These are phyloP conservation scores for Phytophthora litchii DNA, from an alignment of 352 stramenopile genomes.

Conservation along the genomic window DNA sequence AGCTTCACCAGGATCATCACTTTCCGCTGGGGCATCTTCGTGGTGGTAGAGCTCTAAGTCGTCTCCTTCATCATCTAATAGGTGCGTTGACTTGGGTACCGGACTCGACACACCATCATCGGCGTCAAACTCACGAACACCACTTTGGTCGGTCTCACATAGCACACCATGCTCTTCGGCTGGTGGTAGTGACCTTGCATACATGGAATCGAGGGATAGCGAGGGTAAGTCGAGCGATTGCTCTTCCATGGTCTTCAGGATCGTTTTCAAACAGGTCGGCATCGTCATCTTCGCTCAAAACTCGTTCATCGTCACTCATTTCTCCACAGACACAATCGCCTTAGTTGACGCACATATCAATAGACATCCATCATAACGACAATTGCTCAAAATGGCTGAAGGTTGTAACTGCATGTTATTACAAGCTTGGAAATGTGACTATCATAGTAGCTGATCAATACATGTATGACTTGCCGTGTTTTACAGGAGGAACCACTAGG, in stretches of 20 bases:
- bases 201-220: slow-evolving; percentile 11
- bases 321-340: not conserved
- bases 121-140: not conserved
- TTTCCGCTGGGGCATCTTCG: not conserved
- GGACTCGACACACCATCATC: not conserved
- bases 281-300: slow-evolving; percentile 18
- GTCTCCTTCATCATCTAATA: not conserved
- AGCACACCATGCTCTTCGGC: not conserved
- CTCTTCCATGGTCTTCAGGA: slow-evolving; percentile 13
- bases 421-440: no score
- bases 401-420: no score
- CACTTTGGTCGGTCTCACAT: slow-evolving; percentile 4
- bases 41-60: not conserved
- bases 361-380: slow-evolving; percentile 9
- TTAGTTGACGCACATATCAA: slow-evolving; percentile 11
- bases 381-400: slow-evolving; percentile 9
- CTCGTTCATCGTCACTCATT: slow-evolving; percentile 21
- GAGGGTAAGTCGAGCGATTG: slow-evolving; percentile 21
- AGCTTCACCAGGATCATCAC: not conserved
- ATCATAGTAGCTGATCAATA: no score
- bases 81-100: no score
- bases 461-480: no score
- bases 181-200: slow-evolving; percentile 4
- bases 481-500: no score
- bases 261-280: slow-evolving; percentile 25